Evolutionary conservation across 2,329 filamentous ascomycete genomes (phyloP).

Genomic region (Juglanconis oblonga): DNA sequence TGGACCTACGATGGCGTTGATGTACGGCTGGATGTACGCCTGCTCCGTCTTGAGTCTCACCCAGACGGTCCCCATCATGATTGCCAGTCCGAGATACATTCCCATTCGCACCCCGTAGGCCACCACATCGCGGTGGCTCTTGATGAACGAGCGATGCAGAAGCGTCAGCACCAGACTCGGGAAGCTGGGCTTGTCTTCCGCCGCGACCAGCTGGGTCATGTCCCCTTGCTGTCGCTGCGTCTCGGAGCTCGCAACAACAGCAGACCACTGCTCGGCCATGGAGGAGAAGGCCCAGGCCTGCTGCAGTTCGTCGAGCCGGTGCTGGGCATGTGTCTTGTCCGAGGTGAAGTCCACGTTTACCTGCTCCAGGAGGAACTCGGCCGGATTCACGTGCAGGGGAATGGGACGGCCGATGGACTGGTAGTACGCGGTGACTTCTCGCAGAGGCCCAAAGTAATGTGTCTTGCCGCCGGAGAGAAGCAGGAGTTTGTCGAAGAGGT

Average conservation of each 20-base stretch:
- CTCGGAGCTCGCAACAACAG: constrained; percentile 24
- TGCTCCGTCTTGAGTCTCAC: constrained; percentile 67
- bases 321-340: constrained; percentile 43
- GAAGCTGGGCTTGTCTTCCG: constrained; percentile 39
- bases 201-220: constrained; percentile 20
- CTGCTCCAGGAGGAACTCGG: constrained; percentile 75
- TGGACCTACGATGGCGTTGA: constrained; percentile 66
- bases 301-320: constrained; percentile 52
- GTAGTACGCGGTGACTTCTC: constrained; percentile 61
- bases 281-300: constrained; percentile 52
- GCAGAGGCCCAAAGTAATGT: constrained; percentile 69
- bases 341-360: constrained; percentile 73
- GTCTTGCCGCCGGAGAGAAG: constrained; percentile 69
- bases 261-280: constrained; percentile 20
- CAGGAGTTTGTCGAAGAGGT: constrained; percentile 76
- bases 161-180: constrained; percentile 59
- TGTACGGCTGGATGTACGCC: constrained; percentile 73
- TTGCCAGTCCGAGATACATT: constrained; percentile 77
- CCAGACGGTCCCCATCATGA: constrained; percentile 90
- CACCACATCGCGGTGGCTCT: constrained; percentile 79
- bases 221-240: constrained; percentile 28
- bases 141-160: constrained; percentile 76
- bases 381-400: constrained; percentile 71
- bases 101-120: constrained; percentile 78
- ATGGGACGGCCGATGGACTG: constrained; percentile 57